phyloP scores from a whole-genome alignment of 345 rosid species.

The Arabis alpina region DNA sequence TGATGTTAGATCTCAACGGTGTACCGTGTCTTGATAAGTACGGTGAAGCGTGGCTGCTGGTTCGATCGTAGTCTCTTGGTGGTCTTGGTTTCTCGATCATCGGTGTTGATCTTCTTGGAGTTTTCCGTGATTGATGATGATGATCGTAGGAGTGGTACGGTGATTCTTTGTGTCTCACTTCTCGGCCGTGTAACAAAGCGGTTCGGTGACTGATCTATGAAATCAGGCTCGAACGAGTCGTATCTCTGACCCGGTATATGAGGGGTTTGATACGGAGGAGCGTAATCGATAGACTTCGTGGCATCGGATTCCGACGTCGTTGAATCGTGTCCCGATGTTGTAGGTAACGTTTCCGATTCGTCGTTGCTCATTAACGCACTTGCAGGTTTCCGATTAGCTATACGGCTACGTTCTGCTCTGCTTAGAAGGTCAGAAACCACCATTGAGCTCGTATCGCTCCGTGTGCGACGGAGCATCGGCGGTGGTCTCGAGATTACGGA shows the following conservation, averaged over 20 bases:
- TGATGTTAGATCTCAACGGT: slow-evolving; percentile 43
- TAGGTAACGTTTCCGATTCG: slow-evolving; percentile 36
- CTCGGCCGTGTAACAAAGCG: background rate
- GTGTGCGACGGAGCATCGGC: slow-evolving; percentile 67
- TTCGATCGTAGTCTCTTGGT: slow-evolving; percentile 34
- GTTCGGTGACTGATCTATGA: background rate
- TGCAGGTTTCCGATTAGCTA: slow-evolving; percentile 35
- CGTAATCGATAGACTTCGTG: background rate
- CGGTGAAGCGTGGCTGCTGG: slow-evolving; percentile 33
- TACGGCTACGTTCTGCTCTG: slow-evolving; percentile 37
- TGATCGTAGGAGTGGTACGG: slow-evolving; percentile 25
- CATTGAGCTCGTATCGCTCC: slow-evolving; percentile 79
- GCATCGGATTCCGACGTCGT: slow-evolving; percentile 24
- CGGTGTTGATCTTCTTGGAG: slow-evolving; percentile 30
- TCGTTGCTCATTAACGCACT: slow-evolving; percentile 31
- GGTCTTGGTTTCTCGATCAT: slow-evolving; percentile 29
- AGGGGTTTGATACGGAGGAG: slow-evolving; percentile 26
- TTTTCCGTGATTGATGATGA: slow-evolving; percentile 31
- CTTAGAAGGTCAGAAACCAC: slow-evolving; percentile 39
- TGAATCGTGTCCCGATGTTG: slow-evolving; percentile 37
- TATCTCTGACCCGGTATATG: slow-evolving; percentile 22
- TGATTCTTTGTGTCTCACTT: slow-evolving; percentile 25
- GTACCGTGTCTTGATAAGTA: slow-evolving; percentile 41
- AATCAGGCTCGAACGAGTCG: slow-evolving; percentile 20
- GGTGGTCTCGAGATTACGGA: slow-evolving; percentile 53